Evolutionary conservation across 2,329 filamentous ascomycete species (phyloP), one percentile per base, ranked within the genome.

Genomic region (Chrysoporthe puriensis): DNA sequence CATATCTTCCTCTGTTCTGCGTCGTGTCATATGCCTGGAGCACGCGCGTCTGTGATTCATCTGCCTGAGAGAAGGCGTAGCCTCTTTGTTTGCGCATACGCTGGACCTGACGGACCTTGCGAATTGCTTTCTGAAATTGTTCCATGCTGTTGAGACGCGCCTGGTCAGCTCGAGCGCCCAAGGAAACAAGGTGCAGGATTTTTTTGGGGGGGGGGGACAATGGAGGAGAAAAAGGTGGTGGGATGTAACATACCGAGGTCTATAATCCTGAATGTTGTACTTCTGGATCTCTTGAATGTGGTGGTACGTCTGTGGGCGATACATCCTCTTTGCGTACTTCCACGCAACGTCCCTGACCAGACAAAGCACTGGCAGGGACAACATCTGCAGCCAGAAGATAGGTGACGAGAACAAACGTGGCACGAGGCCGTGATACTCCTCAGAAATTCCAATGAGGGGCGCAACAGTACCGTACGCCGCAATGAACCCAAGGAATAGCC

Each of bases 251-350:
- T 86, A 94, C 92, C 96, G 90, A 70, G 96, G 96, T 76, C 96
- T 86, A 80, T 99, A 99, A 82, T 99, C 96, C 82, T 99, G 96
- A 69, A 99, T 97, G 75, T 99, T 99, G 83, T 98, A 99, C 82
- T 99, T 99, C 80, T 99, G 96, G 73, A 99, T 99, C 82, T 99
- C 96, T 80, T 99, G 96, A 71, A 99, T 96, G 78, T 99, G 96
- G 74, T 99, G 96, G 76, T 99, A 99, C 56, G 93, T 90, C 80
- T 97, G 92, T 32, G 96, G 96, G 73, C 90, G 91, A 82, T 98
- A 99, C 94, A 99, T 97, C 72, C 96, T 88, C 84, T 97, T 97
- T 70, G 88, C 90, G 74, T 98, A 99, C 84, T 99, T 99, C 94
- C 95, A 99, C 3, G 91, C 89, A 79, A 97, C 92, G 78, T 99